Evolutionary conservation across 768 basidiomycete species (phyloP).

Genomic region (Mycena latifolia): DNA sequence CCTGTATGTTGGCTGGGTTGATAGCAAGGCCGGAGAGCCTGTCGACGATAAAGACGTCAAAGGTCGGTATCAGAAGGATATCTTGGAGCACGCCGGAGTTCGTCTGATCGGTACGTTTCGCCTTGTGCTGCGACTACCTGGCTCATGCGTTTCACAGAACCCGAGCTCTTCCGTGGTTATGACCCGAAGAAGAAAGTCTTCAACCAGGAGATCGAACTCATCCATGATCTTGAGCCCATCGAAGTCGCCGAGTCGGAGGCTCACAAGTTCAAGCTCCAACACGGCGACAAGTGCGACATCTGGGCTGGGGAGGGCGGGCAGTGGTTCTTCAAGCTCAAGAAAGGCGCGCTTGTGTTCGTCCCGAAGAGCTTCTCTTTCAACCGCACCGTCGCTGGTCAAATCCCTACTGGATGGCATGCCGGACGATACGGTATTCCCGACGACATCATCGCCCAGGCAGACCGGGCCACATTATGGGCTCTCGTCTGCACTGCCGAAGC

Average conservation of each 20-base stretch:
- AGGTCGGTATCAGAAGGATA: conserved; percentile 94
- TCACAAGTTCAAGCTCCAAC: conserved; percentile 95
- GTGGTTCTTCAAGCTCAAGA: conserved; percentile 99
- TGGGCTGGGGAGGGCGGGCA: conserved; percentile 95
- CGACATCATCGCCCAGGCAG: conserved; percentile 95
- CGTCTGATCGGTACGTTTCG: conserved; percentile 85
- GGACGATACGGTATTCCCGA: conserved; percentile 97
- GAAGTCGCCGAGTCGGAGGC: conserved; percentile 94
- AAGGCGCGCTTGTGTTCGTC: conserved; percentile 91
- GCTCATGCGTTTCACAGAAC: conserved; percentile 68
- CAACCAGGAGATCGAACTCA: conserved; percentile 96
- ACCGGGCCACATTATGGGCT: conserved; percentile 95
- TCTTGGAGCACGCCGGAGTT: conserved; percentile 91
- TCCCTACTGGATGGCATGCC: conserved; percentile 98
- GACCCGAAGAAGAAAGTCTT: conserved; percentile 98
- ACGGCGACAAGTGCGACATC: conserved; percentile 95
- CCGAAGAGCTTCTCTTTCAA: conserved; percentile 97
- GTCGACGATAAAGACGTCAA: conserved; percentile 98
- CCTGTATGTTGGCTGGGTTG: conserved; percentile 98
- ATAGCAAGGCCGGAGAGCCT: conserved; percentile 91
- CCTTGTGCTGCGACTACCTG: conserved; percentile 16
- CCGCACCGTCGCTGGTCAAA: conserved; percentile 94
- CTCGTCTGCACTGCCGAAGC: conserved; percentile 95
- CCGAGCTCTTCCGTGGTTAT: conserved; percentile 97
- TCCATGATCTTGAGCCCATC: conserved; percentile 96